Conservation (phyloP, 345 rosid genomes). For the Brassica incana region DNA sequence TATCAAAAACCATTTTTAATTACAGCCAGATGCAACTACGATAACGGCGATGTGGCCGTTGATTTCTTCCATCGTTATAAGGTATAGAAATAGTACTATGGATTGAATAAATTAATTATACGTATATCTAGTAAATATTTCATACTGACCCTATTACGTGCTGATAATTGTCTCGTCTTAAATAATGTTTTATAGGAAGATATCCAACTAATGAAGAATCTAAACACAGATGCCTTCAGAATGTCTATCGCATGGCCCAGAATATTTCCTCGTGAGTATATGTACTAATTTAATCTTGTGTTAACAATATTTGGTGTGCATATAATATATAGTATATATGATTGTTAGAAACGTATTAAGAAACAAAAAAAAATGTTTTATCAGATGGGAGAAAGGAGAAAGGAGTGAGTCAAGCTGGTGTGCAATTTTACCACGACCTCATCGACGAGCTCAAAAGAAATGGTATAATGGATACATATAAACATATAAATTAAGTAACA, state of each 20-base stretch:
- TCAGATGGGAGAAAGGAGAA: slow-evolving; percentile 48
- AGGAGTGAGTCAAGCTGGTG: slow-evolving; percentile 45
- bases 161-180: not conserved
- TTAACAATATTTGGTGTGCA: not conserved
- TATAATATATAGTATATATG: not conserved
- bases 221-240: slow-evolving; percentile 50
- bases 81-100: slow-evolving; percentile 31
- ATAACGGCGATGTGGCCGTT: slow-evolving; percentile 39
- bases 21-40: slow-evolving; percentile 19
- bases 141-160: not conserved
- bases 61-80: slow-evolving; percentile 46
- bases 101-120: not conserved
- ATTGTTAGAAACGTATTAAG: not conserved
- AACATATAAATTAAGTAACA: not conserved
- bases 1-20: not conserved
- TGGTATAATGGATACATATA: slow-evolving; percentile 25
- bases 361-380: not conserved
- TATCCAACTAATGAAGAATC: slow-evolving; percentile 37
- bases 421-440: slow-evolving; percentile 53
- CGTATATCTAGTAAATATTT: not conserved
- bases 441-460: slow-evolving; percentile 44
- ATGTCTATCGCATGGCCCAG: slow-evolving; percentile 60
- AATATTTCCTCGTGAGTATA: slow-evolving; percentile 46
- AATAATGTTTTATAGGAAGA: slow-evolving; percentile 43
- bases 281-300: not conserved